Percentiles rank a stretch among this genome's conserved stretches.
phyloP scores from a whole-genome alignment of 176 grass and related monocot genomes.

The Oryza glumipatula region DNA sequence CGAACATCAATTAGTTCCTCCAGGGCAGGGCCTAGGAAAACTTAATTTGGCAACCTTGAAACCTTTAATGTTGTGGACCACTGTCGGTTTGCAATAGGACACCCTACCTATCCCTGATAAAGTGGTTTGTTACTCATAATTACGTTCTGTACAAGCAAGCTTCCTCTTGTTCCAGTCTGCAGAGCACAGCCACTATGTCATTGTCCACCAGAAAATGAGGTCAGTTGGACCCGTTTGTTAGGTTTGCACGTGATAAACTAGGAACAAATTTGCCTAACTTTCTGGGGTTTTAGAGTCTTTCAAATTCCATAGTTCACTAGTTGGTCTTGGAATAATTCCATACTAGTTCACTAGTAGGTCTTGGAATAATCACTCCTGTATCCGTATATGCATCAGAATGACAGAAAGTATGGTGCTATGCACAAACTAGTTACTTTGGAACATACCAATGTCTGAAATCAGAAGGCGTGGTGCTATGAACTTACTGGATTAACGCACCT shows the following conservation, averaged over 20 bases:
- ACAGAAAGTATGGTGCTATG: neutral
- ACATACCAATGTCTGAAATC: neutral
- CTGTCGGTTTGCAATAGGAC: neutral
- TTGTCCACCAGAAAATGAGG: constrained; percentile 24
- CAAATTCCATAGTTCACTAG: constrained; percentile 5
- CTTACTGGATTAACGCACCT: neutral
- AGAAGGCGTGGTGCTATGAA: neutral
- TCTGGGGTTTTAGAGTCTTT: constrained; percentile 20
- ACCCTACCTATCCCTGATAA: constrained; percentile 2
- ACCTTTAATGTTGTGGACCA: constrained; percentile 28
- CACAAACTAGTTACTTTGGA: neutral
- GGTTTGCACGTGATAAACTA: constrained; percentile 15
- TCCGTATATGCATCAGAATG: neutral
- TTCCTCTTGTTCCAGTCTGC: constrained; percentile 14
- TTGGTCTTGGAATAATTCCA: no score
- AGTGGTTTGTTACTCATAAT: constrained; percentile 10
- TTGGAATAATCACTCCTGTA: neutral
- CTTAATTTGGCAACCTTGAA: neutral
- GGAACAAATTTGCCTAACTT: constrained; percentile 23
- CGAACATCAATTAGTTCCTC: neutral
- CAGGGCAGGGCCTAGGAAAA: no score
- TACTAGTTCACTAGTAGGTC: neutral
- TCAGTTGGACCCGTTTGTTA: constrained; percentile 19
- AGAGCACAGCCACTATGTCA: constrained; percentile 19
- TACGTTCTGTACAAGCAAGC: constrained; percentile 34